These are phyloP conservation scores for Colletotrichum brevisporum DNA, from an alignment of 2,329 filamentous ascomycete genomes.

Conservation along the genomic window DNA sequence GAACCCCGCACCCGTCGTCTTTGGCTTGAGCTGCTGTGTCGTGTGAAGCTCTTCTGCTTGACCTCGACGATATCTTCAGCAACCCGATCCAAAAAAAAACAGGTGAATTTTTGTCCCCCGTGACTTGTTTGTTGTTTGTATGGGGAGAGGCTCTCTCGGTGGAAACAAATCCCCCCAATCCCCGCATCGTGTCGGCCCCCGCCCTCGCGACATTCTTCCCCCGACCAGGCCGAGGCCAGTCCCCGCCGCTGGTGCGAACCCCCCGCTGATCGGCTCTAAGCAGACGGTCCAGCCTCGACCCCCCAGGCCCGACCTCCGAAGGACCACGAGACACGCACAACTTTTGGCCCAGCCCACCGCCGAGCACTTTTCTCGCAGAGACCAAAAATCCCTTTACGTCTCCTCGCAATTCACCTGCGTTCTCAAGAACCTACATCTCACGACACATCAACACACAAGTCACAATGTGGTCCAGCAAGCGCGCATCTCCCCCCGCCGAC, in stretches of 20 bases:
- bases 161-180: conserved; percentile 25
- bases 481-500: conserved; percentile 21
- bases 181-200: conserved; percentile 32
- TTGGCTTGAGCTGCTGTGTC: neutral
- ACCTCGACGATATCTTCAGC: neutral
- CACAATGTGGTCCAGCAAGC: conserved; percentile 39
- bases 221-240: conserved; percentile 31
- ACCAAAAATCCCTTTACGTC: conserved; percentile 18
- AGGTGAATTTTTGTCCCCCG: conserved; percentile 10
- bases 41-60: conserved; percentile 2
- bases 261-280: conserved; percentile 34
- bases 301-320: conserved; percentile 18
- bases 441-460: neutral
- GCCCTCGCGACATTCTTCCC: conserved; percentile 39
- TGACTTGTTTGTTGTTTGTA: neutral
- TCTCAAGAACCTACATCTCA: neutral
- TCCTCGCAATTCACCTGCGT: neutral
- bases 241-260: neutral
- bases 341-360: conserved; percentile 24
- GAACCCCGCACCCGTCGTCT: no score
- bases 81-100: conserved; percentile 3
- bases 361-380: conserved; percentile 22
- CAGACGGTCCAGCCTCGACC: conserved; percentile 26
- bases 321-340: conserved; percentile 24
- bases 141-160: neutral